A percentile compares a stretch with the other conserved stretches of the same genome.
phyloP scores from a whole-genome alignment of 2,329 filamentous ascomycete genomes.

The Botrytis hyacinthi region DNA sequence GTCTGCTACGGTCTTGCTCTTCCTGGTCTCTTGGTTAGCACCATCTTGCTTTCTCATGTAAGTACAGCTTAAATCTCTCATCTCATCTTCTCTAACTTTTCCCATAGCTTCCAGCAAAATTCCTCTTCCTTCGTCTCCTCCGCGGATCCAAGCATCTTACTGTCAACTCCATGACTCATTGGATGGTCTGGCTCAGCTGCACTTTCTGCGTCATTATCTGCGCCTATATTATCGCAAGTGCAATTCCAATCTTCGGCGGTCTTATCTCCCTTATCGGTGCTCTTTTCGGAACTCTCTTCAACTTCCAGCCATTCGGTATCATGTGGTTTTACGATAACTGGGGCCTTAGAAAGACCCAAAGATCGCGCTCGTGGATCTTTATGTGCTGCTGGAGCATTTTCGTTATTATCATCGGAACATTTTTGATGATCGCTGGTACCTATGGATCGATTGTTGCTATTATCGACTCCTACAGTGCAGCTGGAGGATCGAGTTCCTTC shows the following conservation, averaged over 20 bases:
- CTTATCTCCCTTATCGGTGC: slow-evolving; percentile 11
- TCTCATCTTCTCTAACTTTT: not conserved
- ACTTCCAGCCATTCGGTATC: slow-evolving; percentile 11
- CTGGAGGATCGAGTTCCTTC: slow-evolving; percentile 1
- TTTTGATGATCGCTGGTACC: slow-evolving; percentile 17
- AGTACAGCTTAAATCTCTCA: slow-evolving; percentile 23
- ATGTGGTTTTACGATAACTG: slow-evolving; percentile 19
- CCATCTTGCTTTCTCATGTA: slow-evolving; percentile 44
- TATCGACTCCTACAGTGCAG: not conserved
- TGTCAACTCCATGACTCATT: slow-evolving; percentile 50
- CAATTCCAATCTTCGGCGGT: slow-evolving; percentile 54
- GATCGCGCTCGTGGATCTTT: not conserved
- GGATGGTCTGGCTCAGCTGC: slow-evolving; percentile 50
- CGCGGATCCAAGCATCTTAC: slow-evolving; percentile 51
- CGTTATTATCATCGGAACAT: not conserved
- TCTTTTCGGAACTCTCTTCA: slow-evolving; percentile 16
- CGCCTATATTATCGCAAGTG: slow-evolving; percentile 51
- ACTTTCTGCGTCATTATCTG: slow-evolving; percentile 44
- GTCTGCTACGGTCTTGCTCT: slow-evolving; percentile 59
- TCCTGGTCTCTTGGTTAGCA: slow-evolving; percentile 52
- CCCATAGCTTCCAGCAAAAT: slow-evolving; percentile 45
- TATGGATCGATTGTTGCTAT: slow-evolving; percentile 15
- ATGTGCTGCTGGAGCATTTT: slow-evolving; percentile 17
- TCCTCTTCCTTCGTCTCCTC: slow-evolving; percentile 55
- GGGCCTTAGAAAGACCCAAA: not conserved